Evolutionary conservation across 257 asterid species (phyloP), one percentile per base, ranked within the genome.

Genomic region (Asclepias syriaca): DNA sequence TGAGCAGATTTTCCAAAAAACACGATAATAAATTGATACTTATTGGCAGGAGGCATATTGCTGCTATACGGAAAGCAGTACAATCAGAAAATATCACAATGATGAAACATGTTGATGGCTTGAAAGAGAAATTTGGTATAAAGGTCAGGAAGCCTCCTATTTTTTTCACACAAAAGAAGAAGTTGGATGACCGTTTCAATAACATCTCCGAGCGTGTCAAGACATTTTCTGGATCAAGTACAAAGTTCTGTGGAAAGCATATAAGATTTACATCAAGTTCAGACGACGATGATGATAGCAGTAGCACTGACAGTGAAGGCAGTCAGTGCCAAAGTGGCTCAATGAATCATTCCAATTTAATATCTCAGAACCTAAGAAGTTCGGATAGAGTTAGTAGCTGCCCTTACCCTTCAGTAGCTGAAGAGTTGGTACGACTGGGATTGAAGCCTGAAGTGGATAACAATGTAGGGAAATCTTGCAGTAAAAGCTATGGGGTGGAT

Each of bases 331-430:
- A 55, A 72, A 80, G 75, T 68, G 75, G 79, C 71, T 65, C 56
- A 22, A 65, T 65, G n/a, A 67, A 65, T 74, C 74, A 40, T 70
- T 72, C 75, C 69, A 81, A 78, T 70, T 66, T 69, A 66, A 63
- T 77, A 46, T 71, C 76, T 76, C 84, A 77, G 77, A 81, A 77
- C 73, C 79, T 45, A 70, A 82, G 72, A 27, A 60, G 74, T 65
- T 61, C 85, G 22, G 97, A 91, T 58, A 84, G 82, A 80, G 85
- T 85, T 53, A 84, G 88, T 79, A 87, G 88, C 37, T 94, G 99
- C 78, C 99, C 99, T 73, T 91, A 94, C 78, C 99, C 99, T 53
- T 94, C 99, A 14, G 97, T 83, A 71, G 82, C 85, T 85, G 99
- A 94, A 86, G 99, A 94, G 82, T 88, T 70, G 74, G 83, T 72